Base-by-base conservation (phyloP, 129 eudicot genomes). In the Helichrysum umbraculigerum region DNA sequence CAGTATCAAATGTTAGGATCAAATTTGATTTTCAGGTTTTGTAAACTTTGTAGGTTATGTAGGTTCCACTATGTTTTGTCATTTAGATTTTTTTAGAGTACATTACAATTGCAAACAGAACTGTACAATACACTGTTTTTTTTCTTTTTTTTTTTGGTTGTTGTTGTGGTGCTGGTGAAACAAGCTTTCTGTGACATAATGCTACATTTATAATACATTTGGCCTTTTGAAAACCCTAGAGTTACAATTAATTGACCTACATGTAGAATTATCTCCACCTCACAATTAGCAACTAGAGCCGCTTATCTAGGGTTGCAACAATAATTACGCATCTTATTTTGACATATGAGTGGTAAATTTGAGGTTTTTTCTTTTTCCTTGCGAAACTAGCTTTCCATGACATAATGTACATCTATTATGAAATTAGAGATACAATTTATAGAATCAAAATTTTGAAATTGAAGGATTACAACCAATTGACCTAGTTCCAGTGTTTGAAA, bases 241-340 rank as follows among this genome's bases (percentile, higher is more conserved):
- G 4, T 61, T 61, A 61, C 67, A 28, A 10, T 61, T 61, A 28
- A 10, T 28, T 61, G 16, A 61, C 16, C 34, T 28, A 21, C 42
- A 20, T 21, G 19, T 68, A 68, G 58, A 68, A 21, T 68, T 69
- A 42, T 21, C 20, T 42, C 20, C 59, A 47, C 59, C 37, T 17
- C 60, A 54, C 22, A 56, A n/a, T 2, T 56, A 44, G 4, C 51
- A 44, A 44, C 51, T 11, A 11, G 51, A 44, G 51, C 51, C 47
- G 51, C 51, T 44, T 44, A 44, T 11, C 51, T 33, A 66, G 71
- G 42, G 73, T 69, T 69, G 39, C 25, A 44, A 44, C 60, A 25
- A 25, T 47, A 6, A 15, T 70, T 8, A 70, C 47, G 60, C 74
- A 44, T 15, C 50, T 47, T 44, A 19, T 25, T 70, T 11, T 70